Percentiles rank a stretch among this genome's conserved stretches.
These are phyloP conservation scores for Ceratobasidium sp. DNA, from an alignment of 1,284 basidiomycete genomes.

Conservation along the genomic window DNA sequence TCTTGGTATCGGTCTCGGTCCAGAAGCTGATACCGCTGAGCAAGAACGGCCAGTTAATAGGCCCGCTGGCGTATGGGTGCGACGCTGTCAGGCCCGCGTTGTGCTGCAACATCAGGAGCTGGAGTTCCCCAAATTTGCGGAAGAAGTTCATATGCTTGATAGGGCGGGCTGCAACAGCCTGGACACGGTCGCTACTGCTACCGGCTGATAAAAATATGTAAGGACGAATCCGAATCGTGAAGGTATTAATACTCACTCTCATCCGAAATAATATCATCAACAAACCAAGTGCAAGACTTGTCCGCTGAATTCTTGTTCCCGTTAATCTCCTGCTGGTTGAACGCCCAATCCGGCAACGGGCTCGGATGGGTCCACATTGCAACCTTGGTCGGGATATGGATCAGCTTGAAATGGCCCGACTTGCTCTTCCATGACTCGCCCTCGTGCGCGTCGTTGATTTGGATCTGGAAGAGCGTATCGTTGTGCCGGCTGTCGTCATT, in stretches of 20 bases:
- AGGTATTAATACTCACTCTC: constrained; percentile 64
- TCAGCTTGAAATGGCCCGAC: constrained; percentile 87
- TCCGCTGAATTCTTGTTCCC: constrained; percentile 94
- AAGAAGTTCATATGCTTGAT: constrained; percentile 90
- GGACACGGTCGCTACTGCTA: constrained; percentile 63
- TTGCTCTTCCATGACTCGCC: constrained; percentile 91
- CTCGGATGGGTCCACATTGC: constrained; percentile 92
- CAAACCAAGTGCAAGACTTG: constrained; percentile 87
- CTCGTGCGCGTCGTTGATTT: constrained; percentile 75
- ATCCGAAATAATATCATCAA: constrained; percentile 81
- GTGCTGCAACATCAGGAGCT: constrained; percentile 96
- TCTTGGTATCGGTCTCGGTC: constrained; percentile 85
- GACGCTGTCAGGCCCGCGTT: constrained; percentile 94
- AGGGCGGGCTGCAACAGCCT: constrained; percentile 66
- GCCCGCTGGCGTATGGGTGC: constrained; percentile 94
- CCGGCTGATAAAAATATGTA: constrained; percentile 58
- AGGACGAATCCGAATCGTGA: constrained; percentile 19
- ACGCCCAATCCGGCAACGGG: constrained; percentile 94
- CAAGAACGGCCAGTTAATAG: constrained; percentile 98
- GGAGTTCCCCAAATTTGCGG: constrained; percentile 93
- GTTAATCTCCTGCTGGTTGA: constrained; percentile 97
- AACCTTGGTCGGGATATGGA: constrained; percentile 91
- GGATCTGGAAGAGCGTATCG: constrained; percentile 86
- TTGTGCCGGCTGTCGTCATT: constrained; percentile 79
- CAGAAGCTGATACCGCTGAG: constrained; percentile 97